These are phyloP conservation scores for Diaporthe sp. DNA, from an alignment of 2,329 filamentous ascomycete genomes.

Conservation along the genomic window DNA sequence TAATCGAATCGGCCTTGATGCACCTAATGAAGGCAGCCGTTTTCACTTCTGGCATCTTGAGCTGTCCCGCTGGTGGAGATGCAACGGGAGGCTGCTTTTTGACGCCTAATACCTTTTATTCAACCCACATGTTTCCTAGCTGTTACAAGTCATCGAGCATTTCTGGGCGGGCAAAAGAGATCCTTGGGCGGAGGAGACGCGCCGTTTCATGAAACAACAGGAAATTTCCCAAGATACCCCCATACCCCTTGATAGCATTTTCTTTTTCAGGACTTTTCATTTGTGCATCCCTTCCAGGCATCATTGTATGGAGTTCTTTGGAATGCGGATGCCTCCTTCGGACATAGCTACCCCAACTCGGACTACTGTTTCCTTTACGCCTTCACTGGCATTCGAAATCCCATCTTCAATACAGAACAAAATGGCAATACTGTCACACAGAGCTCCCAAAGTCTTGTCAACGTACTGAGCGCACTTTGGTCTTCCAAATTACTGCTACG, in stretches of 20 bases:
- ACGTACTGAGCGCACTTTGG: neutral
- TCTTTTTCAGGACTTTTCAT: constrained; percentile 23
- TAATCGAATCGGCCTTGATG: constrained; percentile 18
- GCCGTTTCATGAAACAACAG: constrained; percentile 21
- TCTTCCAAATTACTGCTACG: neutral
- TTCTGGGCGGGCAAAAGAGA: constrained; percentile 23
- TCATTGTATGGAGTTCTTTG: constrained; percentile 34
- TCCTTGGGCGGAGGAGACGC: neutral
- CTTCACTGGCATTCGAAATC: neutral
- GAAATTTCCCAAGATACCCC: constrained; percentile 36
- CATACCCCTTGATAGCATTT: constrained; percentile 33
- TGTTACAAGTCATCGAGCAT: constrained; percentile 21
- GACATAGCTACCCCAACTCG: neutral
- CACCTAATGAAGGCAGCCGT: constrained; percentile 3
- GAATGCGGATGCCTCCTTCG: constrained; percentile 1
- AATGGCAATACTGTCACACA: neutral
- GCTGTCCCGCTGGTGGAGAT: constrained; percentile 13
- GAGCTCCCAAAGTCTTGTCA: neutral
- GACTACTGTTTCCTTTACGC: neutral
- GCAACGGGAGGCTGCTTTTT: constrained; percentile 27
- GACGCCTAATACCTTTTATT: constrained; percentile 19
- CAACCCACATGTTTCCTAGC: constrained; percentile 23
- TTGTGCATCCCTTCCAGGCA: constrained; percentile 21
- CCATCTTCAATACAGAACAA: neutral
- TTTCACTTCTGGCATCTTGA: constrained; percentile 22